phyloP scores from a whole-genome alignment of 192 early-diverging fungal species.

The Linnemannia hyalina region DNA sequence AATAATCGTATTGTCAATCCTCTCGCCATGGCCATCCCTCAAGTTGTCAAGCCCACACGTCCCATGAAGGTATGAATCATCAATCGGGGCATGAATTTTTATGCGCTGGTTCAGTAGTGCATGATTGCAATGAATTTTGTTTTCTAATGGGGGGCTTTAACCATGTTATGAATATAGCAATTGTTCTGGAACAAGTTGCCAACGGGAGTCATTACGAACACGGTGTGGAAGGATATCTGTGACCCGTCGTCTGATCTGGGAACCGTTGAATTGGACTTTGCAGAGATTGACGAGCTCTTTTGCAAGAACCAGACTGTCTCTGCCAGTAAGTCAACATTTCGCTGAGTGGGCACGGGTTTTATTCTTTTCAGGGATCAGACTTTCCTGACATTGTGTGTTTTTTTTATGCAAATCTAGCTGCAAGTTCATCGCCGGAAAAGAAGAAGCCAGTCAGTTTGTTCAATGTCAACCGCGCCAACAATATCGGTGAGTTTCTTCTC shows the following conservation, averaged over 20 bases:
- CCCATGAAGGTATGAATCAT: slow-evolving; percentile 51
- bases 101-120: not conserved
- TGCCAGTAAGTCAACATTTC: slow-evolving; percentile 8
- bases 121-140: not conserved
- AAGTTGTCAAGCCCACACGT: slow-evolving; percentile 45
- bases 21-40: slow-evolving; percentile 40
- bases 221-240: slow-evolving; percentile 69
- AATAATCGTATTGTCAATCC: slow-evolving; percentile 29
- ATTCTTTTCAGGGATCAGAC: not conserved
- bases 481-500: slow-evolving; percentile 57
- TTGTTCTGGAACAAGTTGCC: slow-evolving; percentile 72
- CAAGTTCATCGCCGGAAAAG: slow-evolving; percentile 39
- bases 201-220: slow-evolving; percentile 57
- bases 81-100: not conserved
- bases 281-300: slow-evolving; percentile 64
- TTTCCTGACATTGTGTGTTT: too few relatives aligned
- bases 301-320: slow-evolving; percentile 53
- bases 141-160: not conserved
- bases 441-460: slow-evolving; percentile 59
- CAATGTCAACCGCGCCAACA: slow-evolving; percentile 68
- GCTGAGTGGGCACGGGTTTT: not conserved
- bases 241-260: slow-evolving; percentile 34
- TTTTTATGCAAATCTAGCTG: not conserved
- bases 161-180: slow-evolving; percentile 39
- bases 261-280: slow-evolving; percentile 54